Conservation (phyloP, 1,284 basidiomycete species). For the Sanghuangporus sanghuang region DNA sequence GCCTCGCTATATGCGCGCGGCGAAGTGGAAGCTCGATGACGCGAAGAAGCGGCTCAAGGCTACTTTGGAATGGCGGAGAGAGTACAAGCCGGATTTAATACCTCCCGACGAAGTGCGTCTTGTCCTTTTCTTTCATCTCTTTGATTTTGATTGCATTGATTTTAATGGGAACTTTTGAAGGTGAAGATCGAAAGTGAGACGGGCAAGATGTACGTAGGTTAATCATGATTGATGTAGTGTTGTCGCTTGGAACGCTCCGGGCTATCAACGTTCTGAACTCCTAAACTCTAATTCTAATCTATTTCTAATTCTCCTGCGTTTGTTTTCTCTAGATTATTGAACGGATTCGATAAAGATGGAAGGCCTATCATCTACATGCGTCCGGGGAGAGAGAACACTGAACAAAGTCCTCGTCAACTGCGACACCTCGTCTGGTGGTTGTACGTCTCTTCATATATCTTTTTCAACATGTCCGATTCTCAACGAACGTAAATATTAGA, state of each 20-base stretch:
- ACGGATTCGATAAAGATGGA: conserved; percentile 79
- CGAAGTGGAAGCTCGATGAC: conserved; percentile 77
- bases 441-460: conserved; percentile 41
- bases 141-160: neutral
- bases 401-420: conserved; percentile 69
- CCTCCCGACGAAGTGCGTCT: conserved; percentile 60
- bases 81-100: conserved; percentile 79
- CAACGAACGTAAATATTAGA: conserved; percentile 31
- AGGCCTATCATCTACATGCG: conserved; percentile 82
- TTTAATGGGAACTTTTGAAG: conserved; percentile 21
- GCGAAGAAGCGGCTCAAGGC: conserved; percentile 72
- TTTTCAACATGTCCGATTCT: neutral
- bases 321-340: conserved; percentile 51
- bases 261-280: too few relatives aligned
- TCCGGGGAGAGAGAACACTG: conserved; percentile 78
- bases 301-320: neutral
- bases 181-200: conserved; percentile 74
- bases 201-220: conserved; percentile 73
- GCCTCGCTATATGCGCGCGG: conserved; percentile 77
- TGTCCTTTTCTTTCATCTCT: conserved; percentile 1
- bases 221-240: neutral
- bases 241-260: too few relatives aligned
- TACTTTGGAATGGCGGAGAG: conserved; percentile 78
- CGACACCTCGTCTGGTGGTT: conserved; percentile 79
- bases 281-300: neutral